These are phyloP conservation scores for Fraxinus platypoda DNA, from an alignment of 305 asterid species.

Conservation along the genomic window DNA sequence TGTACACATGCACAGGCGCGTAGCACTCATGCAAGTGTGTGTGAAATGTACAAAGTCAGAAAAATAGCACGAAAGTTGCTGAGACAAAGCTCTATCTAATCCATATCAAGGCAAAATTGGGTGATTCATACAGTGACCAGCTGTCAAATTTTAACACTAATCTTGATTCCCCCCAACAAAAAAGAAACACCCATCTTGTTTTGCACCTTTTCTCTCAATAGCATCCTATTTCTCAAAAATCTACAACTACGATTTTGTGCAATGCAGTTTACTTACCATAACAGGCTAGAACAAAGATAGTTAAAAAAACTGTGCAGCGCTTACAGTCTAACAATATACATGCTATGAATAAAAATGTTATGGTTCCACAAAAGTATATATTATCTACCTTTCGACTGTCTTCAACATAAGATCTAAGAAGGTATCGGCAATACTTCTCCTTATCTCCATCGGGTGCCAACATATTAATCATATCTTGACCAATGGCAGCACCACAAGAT, in stretches of 20 bases:
- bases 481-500: conserved; percentile 29
- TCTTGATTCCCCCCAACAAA: not conserved
- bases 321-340: not conserved
- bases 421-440: conserved; percentile 22
- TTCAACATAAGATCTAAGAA: conserved; percentile 31
- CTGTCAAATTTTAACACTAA: not conserved
- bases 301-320: not conserved
- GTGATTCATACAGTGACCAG: not conserved
- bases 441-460: conserved; percentile 21
- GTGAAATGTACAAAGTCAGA: not conserved
- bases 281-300: not conserved
- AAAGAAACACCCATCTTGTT: not conserved
- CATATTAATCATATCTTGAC: conserved; percentile 14
- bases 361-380: not conserved
- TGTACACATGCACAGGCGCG: not conserved
- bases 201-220: not conserved
- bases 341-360: not conserved
- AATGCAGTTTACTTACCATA: not conserved
- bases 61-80: not conserved
- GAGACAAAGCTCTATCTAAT: not conserved
- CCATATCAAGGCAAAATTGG: not conserved
- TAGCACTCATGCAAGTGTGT: not conserved
- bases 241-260: not conserved
- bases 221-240: not conserved
- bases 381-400: conserved; percentile 13